These are phyloP conservation scores for Cryptococcus sp. DNA, from an alignment of 1,284 basidiomycete species.

Conservation along the genomic window DNA sequence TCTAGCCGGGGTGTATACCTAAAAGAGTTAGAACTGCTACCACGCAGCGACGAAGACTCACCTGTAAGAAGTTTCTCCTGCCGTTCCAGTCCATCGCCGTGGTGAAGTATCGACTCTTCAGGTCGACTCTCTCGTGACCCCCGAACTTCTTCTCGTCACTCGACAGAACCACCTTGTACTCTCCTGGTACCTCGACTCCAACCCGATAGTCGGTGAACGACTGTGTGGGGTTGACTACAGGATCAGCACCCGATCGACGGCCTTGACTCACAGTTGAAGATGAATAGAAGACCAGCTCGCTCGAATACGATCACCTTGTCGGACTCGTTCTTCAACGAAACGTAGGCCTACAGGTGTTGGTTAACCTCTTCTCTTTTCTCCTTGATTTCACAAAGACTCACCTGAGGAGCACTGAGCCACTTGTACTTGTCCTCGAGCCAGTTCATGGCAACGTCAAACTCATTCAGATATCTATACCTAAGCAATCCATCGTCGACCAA, in stretches of 20 bases:
- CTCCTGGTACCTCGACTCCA: conserved; percentile 79
- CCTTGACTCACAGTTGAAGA: conserved; percentile 71
- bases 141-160: conserved; percentile 84
- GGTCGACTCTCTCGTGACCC: conserved; percentile 75
- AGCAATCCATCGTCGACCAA: conserved; percentile 78
- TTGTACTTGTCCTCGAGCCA: conserved; percentile 67
- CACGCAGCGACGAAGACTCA: conserved; percentile 28
- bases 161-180: conserved; percentile 74
- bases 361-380: neutral
- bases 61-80: conserved; percentile 82
- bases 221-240: conserved; percentile 66
- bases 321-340: conserved; percentile 84
- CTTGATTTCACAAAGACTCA: too few species aligned
- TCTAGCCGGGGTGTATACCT: conserved; percentile 75
- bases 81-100: conserved; percentile 87
- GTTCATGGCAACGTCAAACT: conserved; percentile 95
- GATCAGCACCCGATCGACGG: neutral
- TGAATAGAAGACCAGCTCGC: conserved; percentile 83
- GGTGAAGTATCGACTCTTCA: conserved; percentile 68
- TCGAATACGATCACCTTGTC: conserved; percentile 94
- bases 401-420: conserved; percentile 82
- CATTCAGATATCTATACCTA: conserved; percentile 87
- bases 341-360: conserved; percentile 59
- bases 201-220: conserved; percentile 92
- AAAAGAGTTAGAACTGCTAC: neutral